phyloP scores from a whole-genome alignment of 371 early-diverging fungal species.

The Syncephalastrum racemosum region DNA sequence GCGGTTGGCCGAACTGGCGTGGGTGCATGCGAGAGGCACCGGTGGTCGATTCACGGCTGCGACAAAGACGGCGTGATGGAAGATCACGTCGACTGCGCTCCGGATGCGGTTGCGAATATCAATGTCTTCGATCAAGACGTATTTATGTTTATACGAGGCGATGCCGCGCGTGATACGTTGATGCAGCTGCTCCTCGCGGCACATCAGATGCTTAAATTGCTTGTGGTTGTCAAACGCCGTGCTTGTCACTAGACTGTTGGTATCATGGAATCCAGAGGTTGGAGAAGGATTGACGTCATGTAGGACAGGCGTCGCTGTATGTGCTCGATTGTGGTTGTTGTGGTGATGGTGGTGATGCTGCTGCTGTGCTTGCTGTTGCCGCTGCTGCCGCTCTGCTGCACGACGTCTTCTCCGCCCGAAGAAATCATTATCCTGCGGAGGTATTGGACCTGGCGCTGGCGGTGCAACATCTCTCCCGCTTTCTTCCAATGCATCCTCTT shows the following conservation, averaged over 20 bases:
- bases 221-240: slow-evolving; percentile 19
- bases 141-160: slow-evolving; percentile 45
- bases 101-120: slow-evolving; percentile 48
- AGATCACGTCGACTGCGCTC: slow-evolving; percentile 42
- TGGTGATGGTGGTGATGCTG: background rate
- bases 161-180: slow-evolving; percentile 40
- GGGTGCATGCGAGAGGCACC: slow-evolving; percentile 19
- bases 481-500: background rate
- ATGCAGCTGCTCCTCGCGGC: slow-evolving; percentile 34
- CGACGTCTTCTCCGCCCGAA: background rate
- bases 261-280: slow-evolving; percentile 2
- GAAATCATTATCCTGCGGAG: slow-evolving; percentile 1
- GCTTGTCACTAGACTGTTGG: slow-evolving; percentile 12
- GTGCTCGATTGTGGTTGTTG: background rate
- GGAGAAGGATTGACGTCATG: background rate
- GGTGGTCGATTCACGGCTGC: slow-evolving; percentile 30
- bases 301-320: background rate
- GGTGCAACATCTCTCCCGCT: no score
- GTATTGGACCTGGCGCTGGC: no score
- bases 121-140: slow-evolving; percentile 49
- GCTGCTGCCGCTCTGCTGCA: slow-evolving; percentile 6
- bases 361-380: background rate
- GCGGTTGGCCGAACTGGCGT: slow-evolving; percentile 25
- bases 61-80: slow-evolving; percentile 50
- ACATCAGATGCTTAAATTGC: slow-evolving; percentile 23